Base-by-base conservation (phyloP, 108 stramenopile genomes). In the Asterionellopsis glacialis region DNA sequence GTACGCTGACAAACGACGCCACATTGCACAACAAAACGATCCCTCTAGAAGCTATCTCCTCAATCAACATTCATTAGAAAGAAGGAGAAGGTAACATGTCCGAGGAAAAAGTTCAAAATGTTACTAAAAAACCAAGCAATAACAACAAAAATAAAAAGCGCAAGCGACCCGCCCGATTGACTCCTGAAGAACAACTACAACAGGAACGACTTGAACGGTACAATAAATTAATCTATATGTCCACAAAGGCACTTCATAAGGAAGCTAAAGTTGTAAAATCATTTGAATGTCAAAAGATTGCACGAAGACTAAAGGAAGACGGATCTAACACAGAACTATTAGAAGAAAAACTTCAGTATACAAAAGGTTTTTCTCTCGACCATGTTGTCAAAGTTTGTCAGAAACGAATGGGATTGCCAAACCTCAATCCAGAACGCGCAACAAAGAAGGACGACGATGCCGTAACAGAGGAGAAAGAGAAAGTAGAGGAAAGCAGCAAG, bases 261-360 rank as follows among this genome's bases (percentile, higher is more conserved):
- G 70, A 80, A 55, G 82, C 72, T 45, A 87, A 87, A 65, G 63
- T 72, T 16, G 79, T 80, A 26, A 80, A 72, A 55, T 72, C 82
- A 18, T 82, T 87, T 63, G 64, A 80, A 47, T 61, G 76, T 40
- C 85, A 87, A 63, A 83, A 83, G 62, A 72, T 80, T 41, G 80
- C 79, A 28, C 74, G 80, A 15, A 44, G 69, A 28, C 65, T 80
- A 15, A 75, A 82, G 43, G 58, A 79, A 40, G 44, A 67, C 7
- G 23, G 51, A 54, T 24, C 21, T 25, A 42, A 16, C 6, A 49
- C 44, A 9, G 28, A 67, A 1, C 10, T 26, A 23, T 41, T 65
- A 21, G 64, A 73, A 42, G 28, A 53, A 57, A 69, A 67, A 52
- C 53, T 71, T 33, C 52, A 78, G 3, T 51, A 45, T 11, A 48